Percentiles rank a stretch among this genome's conserved stretches.
Conservation (phyloP, 345 rosid genomes). For the Citrus australasica region DNA sequence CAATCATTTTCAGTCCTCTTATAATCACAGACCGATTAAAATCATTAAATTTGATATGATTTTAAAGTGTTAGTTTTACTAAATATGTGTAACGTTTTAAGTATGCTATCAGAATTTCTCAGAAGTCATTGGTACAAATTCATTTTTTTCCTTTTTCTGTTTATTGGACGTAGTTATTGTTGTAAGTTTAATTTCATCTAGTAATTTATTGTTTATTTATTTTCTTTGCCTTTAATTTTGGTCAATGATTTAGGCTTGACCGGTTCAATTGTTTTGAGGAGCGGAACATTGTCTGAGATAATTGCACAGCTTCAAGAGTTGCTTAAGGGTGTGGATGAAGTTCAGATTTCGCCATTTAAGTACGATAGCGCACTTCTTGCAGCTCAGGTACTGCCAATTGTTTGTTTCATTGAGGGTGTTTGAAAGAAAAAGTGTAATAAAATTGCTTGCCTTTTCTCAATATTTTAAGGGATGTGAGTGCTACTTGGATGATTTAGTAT, state of each 20-base stretch:
- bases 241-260: slow-evolving; percentile 54
- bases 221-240: not conserved
- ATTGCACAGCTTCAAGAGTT: slow-evolving; percentile 78
- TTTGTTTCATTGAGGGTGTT: not conserved
- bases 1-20: not conserved
- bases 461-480: no score
- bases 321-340: slow-evolving; percentile 66
- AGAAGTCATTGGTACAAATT: not conserved
- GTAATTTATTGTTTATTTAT: not conserved
- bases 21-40: not conserved
- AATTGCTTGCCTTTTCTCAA: not conserved
- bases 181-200: no score
- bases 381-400: slow-evolving; percentile 62
- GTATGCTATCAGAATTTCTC: not conserved
- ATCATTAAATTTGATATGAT: not conserved
- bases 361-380: slow-evolving; percentile 60
- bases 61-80: not conserved
- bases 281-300: slow-evolving; percentile 72
- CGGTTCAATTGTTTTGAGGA: slow-evolving; percentile 65
- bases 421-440: not conserved
- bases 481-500: not conserved
- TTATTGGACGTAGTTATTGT: not conserved
- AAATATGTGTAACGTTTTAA: not conserved
- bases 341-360: slow-evolving; percentile 49
- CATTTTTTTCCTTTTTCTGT: not conserved